These are phyloP conservation scores for Ganoderma multipileum DNA, from an alignment of 1,284 basidiomycete species.

Conservation along the genomic window DNA sequence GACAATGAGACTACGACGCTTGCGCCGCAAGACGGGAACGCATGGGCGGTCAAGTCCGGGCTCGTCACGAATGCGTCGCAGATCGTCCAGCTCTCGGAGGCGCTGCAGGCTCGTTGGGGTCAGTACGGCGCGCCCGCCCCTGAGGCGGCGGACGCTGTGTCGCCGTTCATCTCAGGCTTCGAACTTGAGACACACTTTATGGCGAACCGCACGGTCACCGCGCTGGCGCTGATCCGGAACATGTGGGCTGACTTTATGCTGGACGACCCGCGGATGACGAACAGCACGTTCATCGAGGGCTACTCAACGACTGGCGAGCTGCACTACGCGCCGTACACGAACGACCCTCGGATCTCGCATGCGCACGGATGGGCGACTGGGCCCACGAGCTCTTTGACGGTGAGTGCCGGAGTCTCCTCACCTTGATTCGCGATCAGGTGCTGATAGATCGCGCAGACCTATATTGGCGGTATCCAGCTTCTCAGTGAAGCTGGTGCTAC, in stretches of 20 bases:
- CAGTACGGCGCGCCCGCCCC: conserved; percentile 28
- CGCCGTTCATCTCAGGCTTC: conserved; percentile 28
- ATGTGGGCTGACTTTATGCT: conserved; percentile 34
- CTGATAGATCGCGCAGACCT: conserved; percentile 14
- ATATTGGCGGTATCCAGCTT: conserved; percentile 26
- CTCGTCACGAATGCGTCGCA: conserved; percentile 23
- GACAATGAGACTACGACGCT: conserved; percentile 32
- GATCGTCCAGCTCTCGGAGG: conserved; percentile 19
- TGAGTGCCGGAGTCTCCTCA: background rate
- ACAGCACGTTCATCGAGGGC: conserved; percentile 33
- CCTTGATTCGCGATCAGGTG: background rate
- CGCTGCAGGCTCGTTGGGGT: conserved; percentile 27
- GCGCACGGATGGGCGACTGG: conserved; percentile 31
- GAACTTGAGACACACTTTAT: conserved; percentile 30
- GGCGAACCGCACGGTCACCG: conserved; percentile 25
- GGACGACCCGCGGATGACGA: conserved; percentile 32
- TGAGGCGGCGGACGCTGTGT: conserved; percentile 28
- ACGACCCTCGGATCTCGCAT: conserved; percentile 31
- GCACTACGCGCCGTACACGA: conserved; percentile 30
- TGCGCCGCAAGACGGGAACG: conserved; percentile 31
- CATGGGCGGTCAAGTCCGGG: conserved; percentile 30
- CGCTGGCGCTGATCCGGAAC: conserved; percentile 26
- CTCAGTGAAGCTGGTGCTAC: conserved; percentile 26
- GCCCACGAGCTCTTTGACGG: conserved; percentile 28
- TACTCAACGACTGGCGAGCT: conserved; percentile 26